phyloP scores from a whole-genome alignment of 208 protist species.

The Trypanosoma caninum region DNA sequence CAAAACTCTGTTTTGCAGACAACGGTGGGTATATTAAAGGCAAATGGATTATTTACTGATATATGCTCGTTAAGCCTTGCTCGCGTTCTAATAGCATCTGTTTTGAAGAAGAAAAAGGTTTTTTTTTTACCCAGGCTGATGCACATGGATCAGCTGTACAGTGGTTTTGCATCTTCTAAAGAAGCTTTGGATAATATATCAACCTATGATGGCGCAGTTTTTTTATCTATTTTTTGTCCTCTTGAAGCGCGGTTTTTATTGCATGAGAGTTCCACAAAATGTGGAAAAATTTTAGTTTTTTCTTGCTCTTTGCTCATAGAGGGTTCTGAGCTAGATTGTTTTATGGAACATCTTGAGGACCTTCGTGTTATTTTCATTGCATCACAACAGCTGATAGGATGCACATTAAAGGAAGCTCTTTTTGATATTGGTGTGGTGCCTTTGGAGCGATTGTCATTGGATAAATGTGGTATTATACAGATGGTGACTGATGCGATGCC shows the following conservation, averaged over 20 bases:
- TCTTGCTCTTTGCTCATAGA: slow-evolving; percentile 20
- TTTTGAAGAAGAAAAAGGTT: slow-evolving; percentile 10
- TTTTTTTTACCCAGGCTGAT: slow-evolving; percentile 12
- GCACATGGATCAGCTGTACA: slow-evolving; percentile 3
- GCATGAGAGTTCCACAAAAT: neutral
- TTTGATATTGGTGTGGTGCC: slow-evolving; percentile 23
- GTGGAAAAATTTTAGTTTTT: slow-evolving; percentile 22
- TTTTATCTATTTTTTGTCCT: slow-evolving; percentile 2
- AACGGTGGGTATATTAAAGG: slow-evolving; percentile 6
- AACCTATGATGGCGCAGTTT: slow-evolving; percentile 13
- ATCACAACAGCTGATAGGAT: slow-evolving; percentile 13
- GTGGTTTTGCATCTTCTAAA: slow-evolving; percentile 5
- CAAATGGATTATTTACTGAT: slow-evolving; percentile 1
- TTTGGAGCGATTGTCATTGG: slow-evolving; percentile 22
- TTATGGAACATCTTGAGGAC: slow-evolving; percentile 6
- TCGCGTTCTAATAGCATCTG: slow-evolving; percentile 2
- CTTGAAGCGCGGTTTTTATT: slow-evolving; percentile 19
- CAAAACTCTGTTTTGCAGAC: neutral
- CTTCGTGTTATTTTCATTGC: slow-evolving; percentile 19
- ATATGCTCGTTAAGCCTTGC: neutral
- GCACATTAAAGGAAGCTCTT: slow-evolving; percentile 17
- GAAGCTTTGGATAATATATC: neutral
- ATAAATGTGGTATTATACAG: slow-evolving; percentile 2
- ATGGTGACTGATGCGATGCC: slow-evolving; percentile 16
- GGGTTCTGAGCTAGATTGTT: slow-evolving; percentile 5